Evolutionary conservation across 768 basidiomycete species (phyloP), one percentile per base, ranked within the genome.

Genomic region (Amanita subjunquillea): DNA sequence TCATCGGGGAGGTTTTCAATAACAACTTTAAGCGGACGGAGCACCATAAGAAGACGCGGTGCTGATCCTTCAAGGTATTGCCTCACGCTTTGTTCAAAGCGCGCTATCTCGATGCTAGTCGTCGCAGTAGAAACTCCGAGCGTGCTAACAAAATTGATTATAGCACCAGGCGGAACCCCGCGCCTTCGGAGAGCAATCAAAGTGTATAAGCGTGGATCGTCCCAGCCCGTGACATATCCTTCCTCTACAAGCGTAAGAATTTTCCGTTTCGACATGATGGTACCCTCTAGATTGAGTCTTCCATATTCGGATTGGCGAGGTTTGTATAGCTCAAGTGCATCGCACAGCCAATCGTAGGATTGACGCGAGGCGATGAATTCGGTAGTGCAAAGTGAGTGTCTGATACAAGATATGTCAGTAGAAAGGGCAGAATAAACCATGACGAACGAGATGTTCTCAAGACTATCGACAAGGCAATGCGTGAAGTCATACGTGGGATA

Each of bases 401-500:
- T 98, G 42, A 41, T 8, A 29, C 4, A 22, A 25, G 13, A 22
- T 50, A 56, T 17, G 48, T 41, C 5, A 17, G n/a, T 48, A 17
- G 13, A 13, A 22, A 32, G 15, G 12, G n/a, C 20, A 17, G 30
- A 13, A 51, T 7, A 10, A 29, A n/a, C 7, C n/a, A 17, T 10
- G 25, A 81, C 94, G 66, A 62, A 97, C 96, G 94, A 91, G 57
- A 99, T 97, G 65, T 98, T 96, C 67, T 99, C 96, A 63, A 99
- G 87, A 62, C 94, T 97, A 78, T 99, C 96, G 51, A 91, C 89
- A 50, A 99, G 71, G 69, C 96, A 98, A 71, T 99, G 96, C 0
- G 96, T 96, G 66, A 95, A 98, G 65, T 99, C 96, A 65, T 99
- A 99, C 0, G 94, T 97, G 2, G 95, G 95, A 67, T 99, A 99